Evolutionary conservation across 441 rosid genomes (phyloP).

Genomic region (Populus hybrid): DNA sequence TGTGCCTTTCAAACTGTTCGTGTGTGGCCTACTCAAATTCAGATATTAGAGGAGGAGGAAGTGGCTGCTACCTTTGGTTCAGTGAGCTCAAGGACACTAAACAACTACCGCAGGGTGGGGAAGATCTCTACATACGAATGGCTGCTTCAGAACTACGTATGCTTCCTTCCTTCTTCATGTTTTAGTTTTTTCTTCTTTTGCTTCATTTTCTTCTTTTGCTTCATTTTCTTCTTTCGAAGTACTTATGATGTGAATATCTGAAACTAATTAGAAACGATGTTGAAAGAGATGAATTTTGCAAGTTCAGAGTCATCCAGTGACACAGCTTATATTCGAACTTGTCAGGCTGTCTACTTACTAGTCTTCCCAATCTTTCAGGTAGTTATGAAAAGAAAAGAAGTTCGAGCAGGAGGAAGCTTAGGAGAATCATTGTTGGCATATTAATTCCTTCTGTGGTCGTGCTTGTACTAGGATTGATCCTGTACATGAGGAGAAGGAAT

Average conservation of each 20-base stretch:
- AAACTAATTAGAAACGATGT: background rate
- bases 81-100: constrained; percentile 25
- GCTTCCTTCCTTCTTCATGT: background rate
- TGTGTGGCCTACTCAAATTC: constrained; percentile 59
- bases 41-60: constrained; percentile 42
- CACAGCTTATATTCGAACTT: background rate
- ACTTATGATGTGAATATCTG: background rate
- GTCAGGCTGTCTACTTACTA: background rate
- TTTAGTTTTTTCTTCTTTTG: constrained; percentile 15
- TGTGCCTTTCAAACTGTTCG: constrained; percentile 51
- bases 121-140: constrained; percentile 27
- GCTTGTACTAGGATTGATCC: constrained; percentile 13
- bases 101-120: constrained; percentile 26
- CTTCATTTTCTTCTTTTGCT: too few relatives aligned
- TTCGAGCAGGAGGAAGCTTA: constrained; percentile 43
- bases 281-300: background rate
- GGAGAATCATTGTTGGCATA: constrained; percentile 39
- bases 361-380: background rate
- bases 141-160: constrained; percentile 32
- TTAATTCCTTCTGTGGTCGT: constrained; percentile 37
- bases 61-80: constrained; percentile 63
- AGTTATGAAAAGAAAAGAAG: constrained; percentile 14
- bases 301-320: background rate
- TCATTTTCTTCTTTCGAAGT: background rate
- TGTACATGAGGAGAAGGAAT: constrained; percentile 1